Conservation (phyloP, 345 rosid genomes). For the Gossypium longicalyx region DNA sequence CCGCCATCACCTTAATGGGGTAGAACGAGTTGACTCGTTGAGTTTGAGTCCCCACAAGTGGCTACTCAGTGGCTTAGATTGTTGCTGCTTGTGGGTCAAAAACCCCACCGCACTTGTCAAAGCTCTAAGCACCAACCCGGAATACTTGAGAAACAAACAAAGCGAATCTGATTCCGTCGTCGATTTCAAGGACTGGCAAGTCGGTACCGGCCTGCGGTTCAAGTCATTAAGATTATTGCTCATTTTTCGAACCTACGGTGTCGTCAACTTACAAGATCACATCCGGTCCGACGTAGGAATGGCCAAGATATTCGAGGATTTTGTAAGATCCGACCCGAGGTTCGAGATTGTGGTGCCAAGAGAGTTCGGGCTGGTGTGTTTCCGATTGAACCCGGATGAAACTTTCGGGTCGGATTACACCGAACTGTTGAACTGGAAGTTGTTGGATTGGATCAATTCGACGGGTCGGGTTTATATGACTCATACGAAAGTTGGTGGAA, state of each 20-base stretch:
- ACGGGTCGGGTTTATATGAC: conserved; percentile 25
- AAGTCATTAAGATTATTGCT: conserved; percentile 29
- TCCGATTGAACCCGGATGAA: background rate
- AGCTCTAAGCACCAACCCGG: background rate
- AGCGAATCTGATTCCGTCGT: conserved; percentile 35
- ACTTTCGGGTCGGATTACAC: background rate
- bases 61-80: background rate
- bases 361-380: background rate
- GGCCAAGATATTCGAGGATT: background rate
- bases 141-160: conserved; percentile 19
- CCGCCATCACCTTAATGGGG: conserved; percentile 25
- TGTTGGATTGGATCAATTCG: background rate
- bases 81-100: conserved; percentile 1
- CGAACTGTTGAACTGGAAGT: background rate
- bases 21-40: conserved; percentile 40
- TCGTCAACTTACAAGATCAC: background rate
- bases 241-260: background rate
- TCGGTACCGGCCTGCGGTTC: background rate
- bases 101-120: background rate
- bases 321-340: background rate
- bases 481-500: conserved; percentile 33
- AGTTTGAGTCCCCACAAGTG: conserved; percentile 34
- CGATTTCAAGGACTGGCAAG: conserved; percentile 14
- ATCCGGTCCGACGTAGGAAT: background rate
- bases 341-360: background rate